These are phyloP conservation scores for Penicillium alfredii DNA, from an alignment of 495 filamentous ascomycete species.

Conservation along the genomic window DNA sequence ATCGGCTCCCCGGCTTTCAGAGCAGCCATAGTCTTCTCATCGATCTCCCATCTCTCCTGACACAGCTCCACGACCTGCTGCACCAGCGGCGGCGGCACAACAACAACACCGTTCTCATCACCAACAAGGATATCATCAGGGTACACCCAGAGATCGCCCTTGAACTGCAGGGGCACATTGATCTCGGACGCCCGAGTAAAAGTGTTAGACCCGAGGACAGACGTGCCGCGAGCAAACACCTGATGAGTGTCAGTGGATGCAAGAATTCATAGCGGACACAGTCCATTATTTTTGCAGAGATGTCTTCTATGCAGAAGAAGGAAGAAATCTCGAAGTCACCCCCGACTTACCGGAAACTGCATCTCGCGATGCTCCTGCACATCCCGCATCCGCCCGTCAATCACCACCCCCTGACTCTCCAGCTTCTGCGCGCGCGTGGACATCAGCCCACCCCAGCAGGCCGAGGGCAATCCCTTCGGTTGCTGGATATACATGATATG, in stretches of 20 bases:
- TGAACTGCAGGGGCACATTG: constrained; percentile 13
- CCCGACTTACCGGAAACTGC: constrained; percentile 1
- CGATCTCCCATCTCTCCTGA: constrained; percentile 16
- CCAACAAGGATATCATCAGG: neutral
- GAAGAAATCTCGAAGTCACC: neutral
- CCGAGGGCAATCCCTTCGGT: constrained; percentile 20
- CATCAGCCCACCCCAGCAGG: constrained; percentile 57
- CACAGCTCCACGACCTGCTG: constrained; percentile 10
- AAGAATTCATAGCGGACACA: neutral
- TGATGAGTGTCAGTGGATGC: no score
- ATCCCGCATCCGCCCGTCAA: constrained; percentile 56
- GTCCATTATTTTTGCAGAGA: no score
- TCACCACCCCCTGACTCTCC: constrained; percentile 38
- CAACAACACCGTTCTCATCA: constrained; percentile 1
- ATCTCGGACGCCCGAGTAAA: constrained; percentile 16
- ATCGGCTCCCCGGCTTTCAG: constrained; percentile 13
- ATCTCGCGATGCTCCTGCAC: constrained; percentile 53
- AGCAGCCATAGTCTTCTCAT: constrained; percentile 17
- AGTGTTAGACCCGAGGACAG: constrained; percentile 15
- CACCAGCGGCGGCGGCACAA: neutral
- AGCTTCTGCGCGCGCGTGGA: constrained; percentile 42
- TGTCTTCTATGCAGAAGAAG: no score
- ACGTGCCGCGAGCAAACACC: constrained; percentile 15
- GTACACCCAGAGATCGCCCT: neutral
- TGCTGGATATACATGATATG: constrained; percentile 22